Base-by-base conservation (phyloP, 1,284 basidiomycete species). In the Lignosus rhinocerotis region DNA sequence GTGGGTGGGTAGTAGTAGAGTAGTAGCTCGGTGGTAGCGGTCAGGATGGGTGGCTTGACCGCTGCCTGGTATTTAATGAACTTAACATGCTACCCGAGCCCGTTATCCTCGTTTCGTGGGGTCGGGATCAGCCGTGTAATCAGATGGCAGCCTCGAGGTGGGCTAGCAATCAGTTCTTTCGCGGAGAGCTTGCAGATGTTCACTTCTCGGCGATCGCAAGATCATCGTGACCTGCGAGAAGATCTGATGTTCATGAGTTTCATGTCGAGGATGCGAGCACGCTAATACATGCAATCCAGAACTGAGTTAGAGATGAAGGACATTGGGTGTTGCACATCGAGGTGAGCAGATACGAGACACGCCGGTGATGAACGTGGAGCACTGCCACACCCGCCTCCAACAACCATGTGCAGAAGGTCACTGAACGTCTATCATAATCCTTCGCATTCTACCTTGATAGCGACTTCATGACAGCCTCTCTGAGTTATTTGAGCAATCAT, bases 111-210 rank as follows among this genome's bases (percentile, higher is more conserved):
- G 46, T 48, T 33, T 32, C 17, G 31, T 21, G 46, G 46, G 25
- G 46, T 48, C 46, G 46, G 46, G 46, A 48, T 48, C 46, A 16
- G 46, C 46, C 46, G 46, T 34, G 32, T 48, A 33, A 48, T 48
- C 46, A 31, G 33, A 36, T 48, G n/a, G 31, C 31, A 12, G 32
- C 46, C 30, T 48, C 31, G 46, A 48, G 46, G 46, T 4, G 25
- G 25, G 25, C 31, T 19, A 2, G 5, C 10, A 21, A 5, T 31
- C 25, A 25, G 6, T 3, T 32, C 44, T 12, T 16, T 9, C 44
- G 44, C 11, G 31, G 21, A 31, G 8, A 12, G 31, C 12, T 30
- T 30, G 21, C 14, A 32, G 6, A 46, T 30, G 44, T n/a, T 31
- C 25, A 7, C 4, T 43, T 43, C 32, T 33, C 31, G 46, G 17